Evolutionary conservation across 78 protist species (phyloP), one percentile per base, ranked within the genome.

Genomic region (Dictyostelium firmibasis): DNA sequence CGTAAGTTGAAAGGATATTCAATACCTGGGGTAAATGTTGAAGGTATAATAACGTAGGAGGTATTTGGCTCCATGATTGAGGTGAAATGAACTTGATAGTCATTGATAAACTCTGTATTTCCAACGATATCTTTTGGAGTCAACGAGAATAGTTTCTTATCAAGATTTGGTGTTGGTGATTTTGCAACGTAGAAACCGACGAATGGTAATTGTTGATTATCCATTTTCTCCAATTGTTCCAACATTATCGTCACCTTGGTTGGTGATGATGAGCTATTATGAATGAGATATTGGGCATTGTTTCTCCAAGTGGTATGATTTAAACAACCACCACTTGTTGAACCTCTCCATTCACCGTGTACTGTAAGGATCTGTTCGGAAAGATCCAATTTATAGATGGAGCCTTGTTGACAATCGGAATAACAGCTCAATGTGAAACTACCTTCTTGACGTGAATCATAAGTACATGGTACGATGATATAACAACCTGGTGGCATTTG

Each of bases 71-170:
- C 94, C 53, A 89, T 14, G 3, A 47, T 43, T 25, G 69, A 44
- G 2, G 75, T 81, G 78, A 79, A 89, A 60, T 64, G 79, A 6
- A 89, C 94, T 69, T 89, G 94, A 60, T 76, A 89, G 64, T 89
- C 94, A 70, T 89, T 89, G 86, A 89, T 89, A 50, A 89, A 89
- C 87, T 89, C 94, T 29, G 94, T 89, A 67, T 89, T 89, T 31
- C 94, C 94, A 23, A 89, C 85, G 25, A 89, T 78, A 23, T 89
- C 94, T 33, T 89, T 89, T 20, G 94, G 94, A 1, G 87, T 89
- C 23, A 89, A n/a, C 1, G 81, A 25, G 38, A 43, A 89, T 0
- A 81, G 33, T 35, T 89, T 89, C 47, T 89, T 89, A 57, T 64
- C 31, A 0, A 23, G 33, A 7, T 50, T 27, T 76, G 74, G 84